phyloP scores from a whole-genome alignment of 2,329 filamentous ascomycete species.

The Hyphodiscus sp. region DNA sequence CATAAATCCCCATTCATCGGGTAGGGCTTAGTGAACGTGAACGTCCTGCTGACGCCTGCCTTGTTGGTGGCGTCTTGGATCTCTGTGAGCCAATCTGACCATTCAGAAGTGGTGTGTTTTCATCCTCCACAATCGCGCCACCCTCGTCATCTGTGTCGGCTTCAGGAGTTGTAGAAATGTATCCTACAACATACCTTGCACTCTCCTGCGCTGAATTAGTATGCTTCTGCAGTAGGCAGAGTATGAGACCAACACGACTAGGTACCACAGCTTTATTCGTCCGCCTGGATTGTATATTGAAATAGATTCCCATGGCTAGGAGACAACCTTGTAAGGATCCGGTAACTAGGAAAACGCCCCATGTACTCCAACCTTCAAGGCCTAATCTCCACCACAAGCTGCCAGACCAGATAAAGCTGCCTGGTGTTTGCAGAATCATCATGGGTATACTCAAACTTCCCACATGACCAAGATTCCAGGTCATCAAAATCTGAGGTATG shows the following conservation, averaged over 20 bases:
- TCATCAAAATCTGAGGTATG: slow-evolving; percentile 90
- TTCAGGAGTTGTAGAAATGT: slow-evolving; percentile 7
- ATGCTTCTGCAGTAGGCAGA: not conserved
- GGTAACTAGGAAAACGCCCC: slow-evolving; percentile 85
- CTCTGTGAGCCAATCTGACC: too few relatives aligned
- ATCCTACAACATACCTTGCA: slow-evolving; percentile 11
- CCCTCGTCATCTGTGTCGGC: slow-evolving; percentile 15
- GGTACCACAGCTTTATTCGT: slow-evolving; percentile 10
- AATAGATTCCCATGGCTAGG: slow-evolving; percentile 73
- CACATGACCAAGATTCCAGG: slow-evolving; percentile 75
- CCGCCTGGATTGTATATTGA: slow-evolving; percentile 44
- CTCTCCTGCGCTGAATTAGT: slow-evolving; percentile 8
- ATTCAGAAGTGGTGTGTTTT: slow-evolving; percentile 6
- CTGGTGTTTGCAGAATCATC: slow-evolving; percentile 97
- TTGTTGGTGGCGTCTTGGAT: not conserved
- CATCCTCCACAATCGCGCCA: slow-evolving; percentile 5
- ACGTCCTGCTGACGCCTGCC: too few relatives aligned
- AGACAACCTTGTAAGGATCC: slow-evolving; percentile 78
- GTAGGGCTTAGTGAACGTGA: too few relatives aligned
- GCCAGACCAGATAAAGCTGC: slow-evolving; percentile 80
- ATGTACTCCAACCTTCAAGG: slow-evolving; percentile 84
- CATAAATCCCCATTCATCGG: too few relatives aligned
- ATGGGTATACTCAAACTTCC: slow-evolving; percentile 91
- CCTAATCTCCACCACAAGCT: slow-evolving; percentile 79
- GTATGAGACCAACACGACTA: slow-evolving; percentile 6